Percentiles rank a stretch among this genome's conserved stretches.
These are phyloP conservation scores for Alectoria sarmentosa DNA, from an alignment of 495 filamentous ascomycete species.

Conservation along the genomic window DNA sequence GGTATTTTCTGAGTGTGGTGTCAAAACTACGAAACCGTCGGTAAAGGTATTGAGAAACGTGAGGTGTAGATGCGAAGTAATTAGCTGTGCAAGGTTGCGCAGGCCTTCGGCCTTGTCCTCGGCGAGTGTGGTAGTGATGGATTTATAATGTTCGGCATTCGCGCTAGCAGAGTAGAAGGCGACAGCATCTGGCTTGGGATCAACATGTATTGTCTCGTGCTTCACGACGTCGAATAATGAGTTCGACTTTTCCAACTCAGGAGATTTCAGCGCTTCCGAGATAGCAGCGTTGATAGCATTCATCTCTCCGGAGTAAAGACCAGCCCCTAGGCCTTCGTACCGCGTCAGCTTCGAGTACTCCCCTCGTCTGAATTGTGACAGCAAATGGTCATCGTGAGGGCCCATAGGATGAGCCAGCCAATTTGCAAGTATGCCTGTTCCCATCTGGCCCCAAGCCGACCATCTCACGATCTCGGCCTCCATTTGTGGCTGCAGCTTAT, in stretches of 20 bases:
- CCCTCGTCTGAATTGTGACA: conserved; percentile 65
- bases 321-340: conserved; percentile 65
- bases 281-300: conserved; percentile 57
- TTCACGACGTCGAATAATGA: conserved; percentile 52
- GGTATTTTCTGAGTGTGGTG: conserved; percentile 66
- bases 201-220: conserved; percentile 53
- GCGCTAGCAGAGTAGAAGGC: conserved; percentile 69
- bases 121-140: conserved; percentile 54
- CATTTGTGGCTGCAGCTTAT: conserved; percentile 47
- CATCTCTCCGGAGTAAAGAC: conserved; percentile 68
- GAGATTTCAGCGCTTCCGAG: conserved; percentile 50
- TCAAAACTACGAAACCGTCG: conserved; percentile 68
- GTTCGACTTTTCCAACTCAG: conserved; percentile 47
- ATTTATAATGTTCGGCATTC: conserved; percentile 55
- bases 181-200: conserved; percentile 55
- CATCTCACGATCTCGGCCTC: conserved; percentile 73
- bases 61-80: conserved; percentile 79
- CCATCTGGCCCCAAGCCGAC: conserved; percentile 92
- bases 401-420: conserved; percentile 84
- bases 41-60: conserved; percentile 77
- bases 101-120: conserved; percentile 51
- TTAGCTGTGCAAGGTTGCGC: conserved; percentile 58
- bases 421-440: conserved; percentile 74
- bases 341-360: conserved; percentile 64
- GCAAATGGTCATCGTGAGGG: conserved; percentile 59